These are phyloP conservation scores for Meyerozyma carpophila DNA, from an alignment of 1,139 yeast species.

Conservation along the genomic window DNA sequence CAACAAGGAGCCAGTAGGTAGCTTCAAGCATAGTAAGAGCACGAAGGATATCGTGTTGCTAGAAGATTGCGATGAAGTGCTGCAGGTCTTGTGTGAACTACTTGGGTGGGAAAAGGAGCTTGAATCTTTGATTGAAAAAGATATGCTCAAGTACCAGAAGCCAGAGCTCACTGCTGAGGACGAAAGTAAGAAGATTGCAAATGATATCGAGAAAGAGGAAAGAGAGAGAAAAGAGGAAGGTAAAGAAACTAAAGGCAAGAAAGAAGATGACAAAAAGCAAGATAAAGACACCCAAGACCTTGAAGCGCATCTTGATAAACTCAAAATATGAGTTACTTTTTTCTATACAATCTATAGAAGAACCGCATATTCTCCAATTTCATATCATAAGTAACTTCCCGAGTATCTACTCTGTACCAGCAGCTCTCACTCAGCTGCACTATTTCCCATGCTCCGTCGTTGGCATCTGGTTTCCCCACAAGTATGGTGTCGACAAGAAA, in stretches of 20 bases:
- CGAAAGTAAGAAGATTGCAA: conserved; percentile 3
- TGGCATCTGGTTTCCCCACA: conserved; percentile 47
- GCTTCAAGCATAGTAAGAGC: conserved; percentile 45
- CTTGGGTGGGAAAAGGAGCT: conserved; percentile 65
- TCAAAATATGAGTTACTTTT: conserved; percentile 19
- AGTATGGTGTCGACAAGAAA: conserved; percentile 71
- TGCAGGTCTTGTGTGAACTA: conserved; percentile 43
- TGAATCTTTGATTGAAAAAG: conserved; percentile 23
- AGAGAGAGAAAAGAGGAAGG: too few species aligned
- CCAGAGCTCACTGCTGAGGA: conserved; percentile 2
- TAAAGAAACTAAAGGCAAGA: background rate
- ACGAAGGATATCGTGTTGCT: conserved; percentile 54
- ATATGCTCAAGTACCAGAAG: conserved; percentile 4
- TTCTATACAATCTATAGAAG: conserved; percentile 68
- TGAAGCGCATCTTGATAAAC: background rate
- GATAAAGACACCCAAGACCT: background rate
- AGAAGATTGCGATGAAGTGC: conserved; percentile 62
- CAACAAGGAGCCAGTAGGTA: conserved; percentile 76
- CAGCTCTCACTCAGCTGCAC: conserved; percentile 65
- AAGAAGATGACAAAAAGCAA: background rate
- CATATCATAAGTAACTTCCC: conserved; percentile 56
- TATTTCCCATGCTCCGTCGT: conserved; percentile 60
- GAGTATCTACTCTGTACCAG: conserved; percentile 67
- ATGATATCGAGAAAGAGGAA: background rate
- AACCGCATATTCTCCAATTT: conserved; percentile 85